Evolutionary conservation across 371 early-diverging fungal genomes (phyloP).

Genomic region (Circinella umbellata): DNA sequence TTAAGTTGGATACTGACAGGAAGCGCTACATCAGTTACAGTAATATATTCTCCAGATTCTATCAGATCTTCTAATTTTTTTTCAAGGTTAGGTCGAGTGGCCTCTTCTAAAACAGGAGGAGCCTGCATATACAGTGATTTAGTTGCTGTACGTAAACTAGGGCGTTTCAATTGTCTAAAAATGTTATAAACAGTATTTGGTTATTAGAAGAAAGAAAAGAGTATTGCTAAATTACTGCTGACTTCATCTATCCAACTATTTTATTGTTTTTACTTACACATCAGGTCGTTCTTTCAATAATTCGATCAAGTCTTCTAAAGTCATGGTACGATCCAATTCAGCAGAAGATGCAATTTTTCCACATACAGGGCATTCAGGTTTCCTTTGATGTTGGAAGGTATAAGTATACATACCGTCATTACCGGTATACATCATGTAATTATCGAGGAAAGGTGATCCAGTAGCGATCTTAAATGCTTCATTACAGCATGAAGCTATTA

Average conservation of each 20-base stretch:
- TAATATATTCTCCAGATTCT: constrained; percentile 65
- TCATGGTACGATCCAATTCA: constrained; percentile 50
- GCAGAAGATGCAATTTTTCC: constrained; percentile 58
- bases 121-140: constrained; percentile 83
- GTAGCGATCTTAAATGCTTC: constrained; percentile 95
- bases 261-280: constrained; percentile 53
- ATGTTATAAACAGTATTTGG: background rate
- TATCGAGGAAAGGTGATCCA: constrained; percentile 76
- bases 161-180: constrained; percentile 77
- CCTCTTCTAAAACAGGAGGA: constrained; percentile 71
- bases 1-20: constrained; percentile 65
- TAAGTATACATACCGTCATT: constrained; percentile 90
- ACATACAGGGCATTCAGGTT: constrained; percentile 92
- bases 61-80: constrained; percentile 68
- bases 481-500: constrained; percentile 86
- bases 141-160: constrained; percentile 66
- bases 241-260: background rate
- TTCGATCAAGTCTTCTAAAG: constrained; percentile 76
- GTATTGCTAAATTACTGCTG: too few species aligned
- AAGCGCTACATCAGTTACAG: constrained; percentile 77
- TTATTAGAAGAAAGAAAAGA: background rate
- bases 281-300: constrained; percentile 73
- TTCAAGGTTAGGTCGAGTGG: constrained; percentile 73
- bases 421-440: constrained; percentile 97
- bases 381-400: constrained; percentile 85